Conservation (phyloP, 129 eudicot species). For the Dittrichia graveolens region DNA sequence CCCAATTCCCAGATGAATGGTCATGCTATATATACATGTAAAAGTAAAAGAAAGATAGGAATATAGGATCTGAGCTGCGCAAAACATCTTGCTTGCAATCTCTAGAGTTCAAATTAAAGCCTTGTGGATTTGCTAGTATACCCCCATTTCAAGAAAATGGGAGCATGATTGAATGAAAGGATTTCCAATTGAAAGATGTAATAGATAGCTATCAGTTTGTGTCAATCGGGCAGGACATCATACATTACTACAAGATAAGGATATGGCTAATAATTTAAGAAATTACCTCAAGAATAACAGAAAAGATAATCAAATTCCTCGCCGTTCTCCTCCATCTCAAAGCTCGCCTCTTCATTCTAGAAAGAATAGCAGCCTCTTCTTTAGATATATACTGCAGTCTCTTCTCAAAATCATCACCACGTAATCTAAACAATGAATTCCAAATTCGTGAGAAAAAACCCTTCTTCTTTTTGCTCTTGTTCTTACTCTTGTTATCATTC, state of each 20-base stretch:
- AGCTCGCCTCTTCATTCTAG: constrained; percentile 71
- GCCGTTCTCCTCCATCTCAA: constrained; percentile 55
- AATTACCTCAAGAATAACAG: constrained; percentile 75
- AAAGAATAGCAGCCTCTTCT: constrained; percentile 71
- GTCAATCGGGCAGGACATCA: background rate
- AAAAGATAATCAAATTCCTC: constrained; percentile 63
- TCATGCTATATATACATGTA: background rate
- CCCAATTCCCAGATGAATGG: background rate
- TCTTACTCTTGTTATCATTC: constrained; percentile 32
- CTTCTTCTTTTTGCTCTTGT: constrained; percentile 48
- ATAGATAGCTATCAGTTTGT: too few species aligned
- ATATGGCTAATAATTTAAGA: background rate
- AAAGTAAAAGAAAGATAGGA: background rate
- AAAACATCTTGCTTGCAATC: background rate
- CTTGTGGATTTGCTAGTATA: too few species aligned
- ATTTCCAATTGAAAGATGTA: too few species aligned
- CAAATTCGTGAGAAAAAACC: constrained; percentile 70
- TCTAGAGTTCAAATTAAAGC: background rate
- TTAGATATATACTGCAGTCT: constrained; percentile 72
- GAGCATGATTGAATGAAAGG: too few species aligned
- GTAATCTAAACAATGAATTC: constrained; percentile 58
- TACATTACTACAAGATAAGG: background rate
- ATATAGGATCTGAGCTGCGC: background rate
- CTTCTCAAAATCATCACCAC: constrained; percentile 77
- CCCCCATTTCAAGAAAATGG: too few species aligned